Percentiles rank a stretch among this genome's conserved stretches.
Evolutionary conservation across 306 rosid genomes (phyloP).

Genomic region (Fragaria iinumae): DNA sequence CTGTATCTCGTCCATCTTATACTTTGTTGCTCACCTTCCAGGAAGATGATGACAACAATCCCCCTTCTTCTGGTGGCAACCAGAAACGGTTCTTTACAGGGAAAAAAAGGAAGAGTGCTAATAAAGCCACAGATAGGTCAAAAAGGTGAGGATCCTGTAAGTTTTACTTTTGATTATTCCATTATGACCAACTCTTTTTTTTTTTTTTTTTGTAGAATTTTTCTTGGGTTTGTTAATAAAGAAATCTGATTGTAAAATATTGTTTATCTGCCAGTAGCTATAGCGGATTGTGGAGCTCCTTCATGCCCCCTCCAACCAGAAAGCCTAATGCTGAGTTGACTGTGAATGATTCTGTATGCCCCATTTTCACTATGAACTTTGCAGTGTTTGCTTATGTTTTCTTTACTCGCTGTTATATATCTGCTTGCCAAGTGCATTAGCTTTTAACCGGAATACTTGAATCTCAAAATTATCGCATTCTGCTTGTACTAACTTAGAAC

Average conservation of each 20-base stretch:
- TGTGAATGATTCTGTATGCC: slow-evolving; percentile 53
- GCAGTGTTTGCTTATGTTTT: not conserved
- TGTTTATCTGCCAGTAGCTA: slow-evolving; percentile 38
- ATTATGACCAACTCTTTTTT: not conserved
- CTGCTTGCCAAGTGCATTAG: slow-evolving; percentile 4
- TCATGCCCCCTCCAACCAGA: slow-evolving; percentile 45
- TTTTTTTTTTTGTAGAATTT: not conserved
- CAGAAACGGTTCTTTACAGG: slow-evolving; percentile 40
- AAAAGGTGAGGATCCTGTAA: slow-evolving; percentile 47
- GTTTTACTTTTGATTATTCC: slow-evolving; percentile 18
- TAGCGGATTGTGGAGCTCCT: slow-evolving; percentile 60
- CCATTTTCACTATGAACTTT: slow-evolving; percentile 11
- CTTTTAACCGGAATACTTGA: not conserved
- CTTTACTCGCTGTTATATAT: not conserved
- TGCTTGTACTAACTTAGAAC: not conserved
- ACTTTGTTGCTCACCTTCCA: slow-evolving; percentile 33
- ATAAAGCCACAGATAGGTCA: slow-evolving; percentile 36
- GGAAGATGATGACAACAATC: slow-evolving; percentile 57
- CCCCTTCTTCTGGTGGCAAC: slow-evolving; percentile 37
- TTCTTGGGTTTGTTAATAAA: slow-evolving; percentile 4
- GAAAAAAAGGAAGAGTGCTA: slow-evolving; percentile 46
- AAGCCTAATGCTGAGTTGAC: slow-evolving; percentile 49
- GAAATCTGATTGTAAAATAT: not conserved
- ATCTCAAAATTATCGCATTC: not conserved
- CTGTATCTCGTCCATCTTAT: slow-evolving; percentile 18